Evolutionary conservation across 768 basidiomycete genomes (phyloP).

Genomic region (Boletus rubroflammeus): DNA sequence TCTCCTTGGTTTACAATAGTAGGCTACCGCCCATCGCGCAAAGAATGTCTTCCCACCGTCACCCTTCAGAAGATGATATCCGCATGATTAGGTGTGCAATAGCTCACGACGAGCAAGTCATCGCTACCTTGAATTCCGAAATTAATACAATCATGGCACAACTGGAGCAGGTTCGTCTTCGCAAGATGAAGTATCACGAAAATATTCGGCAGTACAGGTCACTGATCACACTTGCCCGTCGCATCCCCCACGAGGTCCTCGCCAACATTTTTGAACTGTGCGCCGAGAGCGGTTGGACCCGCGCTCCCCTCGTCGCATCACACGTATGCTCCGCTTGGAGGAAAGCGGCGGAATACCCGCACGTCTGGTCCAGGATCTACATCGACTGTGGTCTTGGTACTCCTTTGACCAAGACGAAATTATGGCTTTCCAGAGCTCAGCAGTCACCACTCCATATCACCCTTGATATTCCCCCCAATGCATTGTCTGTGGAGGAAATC

Average conservation of each 20-base stretch:
- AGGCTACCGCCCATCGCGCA: slow-evolving; percentile 12
- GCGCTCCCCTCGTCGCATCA: slow-evolving; percentile 51
- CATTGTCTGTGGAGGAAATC: slow-evolving; percentile 30
- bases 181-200: slow-evolving; percentile 40
- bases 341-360: slow-evolving; percentile 46
- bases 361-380: slow-evolving; percentile 56
- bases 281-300: slow-evolving; percentile 48
- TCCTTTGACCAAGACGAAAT: slow-evolving; percentile 39
- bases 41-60: slow-evolving; percentile 15
- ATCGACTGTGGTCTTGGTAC: slow-evolving; percentile 45
- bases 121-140: slow-evolving; percentile 40
- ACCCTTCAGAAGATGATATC: slow-evolving; percentile 22
- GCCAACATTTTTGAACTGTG: slow-evolving; percentile 52
- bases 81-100: slow-evolving; percentile 20
- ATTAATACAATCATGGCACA: slow-evolving; percentile 40
- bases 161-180: slow-evolving; percentile 41
- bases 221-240: slow-evolving; percentile 52
- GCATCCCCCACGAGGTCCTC: slow-evolving; percentile 52
- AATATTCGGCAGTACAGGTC: slow-evolving; percentile 44
- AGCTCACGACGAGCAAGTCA: slow-evolving; percentile 38
- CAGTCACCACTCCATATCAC: slow-evolving; percentile 44
- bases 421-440: slow-evolving; percentile 50
- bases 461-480: slow-evolving; percentile 36
- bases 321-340: slow-evolving; percentile 62
- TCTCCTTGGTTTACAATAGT: not conserved